Evolutionary conservation across 2,329 filamentous ascomycete genomes (phyloP), one percentile per base, ranked within the genome.

Genomic region (Epichloe brachyelytri): DNA sequence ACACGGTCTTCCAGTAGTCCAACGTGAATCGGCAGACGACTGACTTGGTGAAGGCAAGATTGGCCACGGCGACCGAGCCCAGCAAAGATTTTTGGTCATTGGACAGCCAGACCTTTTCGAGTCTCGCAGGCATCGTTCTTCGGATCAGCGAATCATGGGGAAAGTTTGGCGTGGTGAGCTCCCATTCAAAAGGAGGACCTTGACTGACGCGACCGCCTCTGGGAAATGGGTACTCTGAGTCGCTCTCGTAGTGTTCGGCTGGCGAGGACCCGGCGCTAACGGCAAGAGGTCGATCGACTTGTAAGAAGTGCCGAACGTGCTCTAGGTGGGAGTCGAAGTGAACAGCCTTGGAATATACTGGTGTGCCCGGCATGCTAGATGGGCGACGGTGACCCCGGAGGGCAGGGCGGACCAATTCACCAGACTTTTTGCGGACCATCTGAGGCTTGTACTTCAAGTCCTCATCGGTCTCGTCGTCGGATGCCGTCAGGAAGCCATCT

Each of bases 1-100:
- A 98, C 0, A 90, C 94, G 0, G 93, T 98, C 76, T 95, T 95
- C 93, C 93, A 98, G 70, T 95, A 93, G 67, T 98, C 93, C 45
- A 96, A 78, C 0, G 93, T 98, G 67, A 98, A 98, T 48, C 93
- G 82, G 65, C 88, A 91, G n/a, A 85, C 82, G 50, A 98, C 88
- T 5, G 76, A 68, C 70, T 98, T 98, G 50, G 90, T 79, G 70
- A 95, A 98, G 0, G 89, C 81, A 43, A 97, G 69, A 67, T 98
- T 98, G 63, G 85, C 82, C 20, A 95, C 90, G 7, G 82, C 86
- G 49, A 95, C 78, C 17, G 82, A 86, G 12, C 93, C 93, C 48
- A 95, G 76, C 57, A 98, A 71, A 1, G 78, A 86, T 70, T 91
- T 91, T 62, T 94, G 89, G 65, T 97, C 91, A 2, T 78, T 72